Percentiles rank a stretch among this genome's conserved stretches.
phyloP scores from a whole-genome alignment of 2,329 filamentous ascomycete genomes.

The Penicillium glabrum region DNA sequence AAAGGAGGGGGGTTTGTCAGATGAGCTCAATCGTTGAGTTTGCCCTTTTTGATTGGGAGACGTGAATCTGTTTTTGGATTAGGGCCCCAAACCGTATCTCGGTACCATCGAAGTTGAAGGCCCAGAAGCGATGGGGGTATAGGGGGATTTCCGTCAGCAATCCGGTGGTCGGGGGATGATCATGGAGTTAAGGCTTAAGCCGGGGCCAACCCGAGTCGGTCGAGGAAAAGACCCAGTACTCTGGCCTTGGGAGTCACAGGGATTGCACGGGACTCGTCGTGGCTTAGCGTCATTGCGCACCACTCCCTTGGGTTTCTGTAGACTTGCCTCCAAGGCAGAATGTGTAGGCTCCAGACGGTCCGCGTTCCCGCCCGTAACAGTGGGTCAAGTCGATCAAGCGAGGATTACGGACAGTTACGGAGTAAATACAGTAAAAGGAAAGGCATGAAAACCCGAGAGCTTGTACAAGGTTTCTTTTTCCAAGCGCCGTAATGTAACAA shows the following conservation, averaged over 20 bases:
- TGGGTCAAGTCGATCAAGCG: background rate
- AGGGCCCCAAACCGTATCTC: background rate
- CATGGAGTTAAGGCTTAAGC: background rate
- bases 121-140: background rate
- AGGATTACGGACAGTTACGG: background rate
- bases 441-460: background rate
- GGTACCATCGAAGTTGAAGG: background rate
- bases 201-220: background rate
- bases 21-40: too few relatives aligned
- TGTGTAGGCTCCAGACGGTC: slow-evolving; percentile 5
- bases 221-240: background rate
- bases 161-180: too few relatives aligned
- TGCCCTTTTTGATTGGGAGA: too few relatives aligned
- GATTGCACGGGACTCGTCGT: background rate
- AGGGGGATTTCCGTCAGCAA: background rate
- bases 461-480: background rate
- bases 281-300: background rate
- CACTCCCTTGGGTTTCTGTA: background rate
- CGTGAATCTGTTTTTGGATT: too few relatives aligned
- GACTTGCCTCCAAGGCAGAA: background rate
- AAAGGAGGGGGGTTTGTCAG: background rate
- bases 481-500: background rate
- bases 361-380: slow-evolving; percentile 1
- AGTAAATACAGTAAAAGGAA: too few relatives aligned
- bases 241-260: background rate